Evolutionary conservation across 768 basidiomycete species (phyloP), one percentile per base, ranked within the genome.

Genomic region (Tylopilus felleus): DNA sequence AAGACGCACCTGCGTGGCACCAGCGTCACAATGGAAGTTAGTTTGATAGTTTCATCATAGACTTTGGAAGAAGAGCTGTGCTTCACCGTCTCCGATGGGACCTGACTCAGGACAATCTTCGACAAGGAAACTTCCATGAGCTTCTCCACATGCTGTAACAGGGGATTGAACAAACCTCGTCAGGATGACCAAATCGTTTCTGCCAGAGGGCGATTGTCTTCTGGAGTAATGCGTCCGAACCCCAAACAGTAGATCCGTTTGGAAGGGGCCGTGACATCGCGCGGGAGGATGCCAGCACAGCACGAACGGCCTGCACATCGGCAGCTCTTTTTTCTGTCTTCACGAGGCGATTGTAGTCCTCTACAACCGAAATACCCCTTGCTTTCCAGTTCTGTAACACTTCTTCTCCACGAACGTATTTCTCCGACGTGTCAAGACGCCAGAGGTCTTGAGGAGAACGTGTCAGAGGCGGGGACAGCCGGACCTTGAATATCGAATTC

Each of bases 331-430:
- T 76, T 67, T 93, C 90, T 46, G 83, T 87, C 40, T 77, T 79
- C 14, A 86, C 77, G n/a, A 93, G 72, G 53, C 85, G 80, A 45
- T 77, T 76, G 65, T 91, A 89, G 65, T 98, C 96, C 59, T 96
- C 86, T 25, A 99, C 87, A 10, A 93, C 85, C 1, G 87, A 86
- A 25, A 98, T 80, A 9, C 95, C 92, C 42, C 95, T 81, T 41
- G 95, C 85, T 60, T 84, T 88, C 95, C 96, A 98, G 19, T 77
- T 70, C 7, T 80, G 84, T 27, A 98, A 77, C 4, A 77, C 71
- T 63, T 98, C 95, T 68, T 98, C 95, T 8, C 96, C 96, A 42
- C 86, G 81, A 0, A 99, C 94, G 71, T 95, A 98, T 68, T 93
- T 95, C 72, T 91, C 89, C 27, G 90, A 85, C 1, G 96, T 98